Conservation (phyloP, 768 basidiomycete species). For the Kwoniella dejecticola region DNA sequence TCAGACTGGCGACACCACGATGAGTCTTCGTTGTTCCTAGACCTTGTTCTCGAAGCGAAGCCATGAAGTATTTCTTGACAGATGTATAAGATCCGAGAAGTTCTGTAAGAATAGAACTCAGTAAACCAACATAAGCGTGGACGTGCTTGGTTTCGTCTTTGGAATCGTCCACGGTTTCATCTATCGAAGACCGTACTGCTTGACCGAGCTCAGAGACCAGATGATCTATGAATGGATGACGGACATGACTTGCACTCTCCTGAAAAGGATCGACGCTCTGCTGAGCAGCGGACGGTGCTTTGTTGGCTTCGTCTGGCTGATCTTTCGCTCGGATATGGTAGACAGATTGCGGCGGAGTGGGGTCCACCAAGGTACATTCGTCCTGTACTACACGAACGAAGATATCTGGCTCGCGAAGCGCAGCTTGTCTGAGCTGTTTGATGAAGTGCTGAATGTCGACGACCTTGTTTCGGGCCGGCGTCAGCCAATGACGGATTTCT, state of each 20-base stretch:
- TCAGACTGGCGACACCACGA: conserved; percentile 69
- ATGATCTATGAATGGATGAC: conserved; percentile 18
- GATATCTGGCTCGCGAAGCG: conserved; percentile 72
- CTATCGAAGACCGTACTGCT: conserved; percentile 9
- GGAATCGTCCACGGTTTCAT: neutral
- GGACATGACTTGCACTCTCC: neutral
- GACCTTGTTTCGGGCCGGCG: conserved; percentile 64
- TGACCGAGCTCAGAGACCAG: conserved; percentile 17
- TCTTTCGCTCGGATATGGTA: conserved; percentile 65
- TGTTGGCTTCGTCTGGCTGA: conserved; percentile 18
- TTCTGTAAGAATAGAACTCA: conserved; percentile 67
- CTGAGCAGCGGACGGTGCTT: neutral
- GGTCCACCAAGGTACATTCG: conserved; percentile 71
- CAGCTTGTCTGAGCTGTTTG: conserved; percentile 73
- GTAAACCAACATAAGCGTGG: conserved; percentile 31
- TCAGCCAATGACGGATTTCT: conserved; percentile 78
- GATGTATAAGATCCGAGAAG: conserved; percentile 87
- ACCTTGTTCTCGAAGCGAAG: conserved; percentile 65
- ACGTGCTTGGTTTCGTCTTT: neutral
- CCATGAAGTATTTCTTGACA: conserved; percentile 85
- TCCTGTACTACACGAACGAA: conserved; percentile 75
- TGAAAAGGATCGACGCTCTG: conserved; percentile 26
- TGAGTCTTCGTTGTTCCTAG: conserved; percentile 60
- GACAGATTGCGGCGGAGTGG: conserved; percentile 61
- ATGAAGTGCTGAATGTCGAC: conserved; percentile 74